These are phyloP conservation scores for Sclerotinia subarctica DNA, from an alignment of 2,329 filamentous ascomycete species.

Conservation along the genomic window DNA sequence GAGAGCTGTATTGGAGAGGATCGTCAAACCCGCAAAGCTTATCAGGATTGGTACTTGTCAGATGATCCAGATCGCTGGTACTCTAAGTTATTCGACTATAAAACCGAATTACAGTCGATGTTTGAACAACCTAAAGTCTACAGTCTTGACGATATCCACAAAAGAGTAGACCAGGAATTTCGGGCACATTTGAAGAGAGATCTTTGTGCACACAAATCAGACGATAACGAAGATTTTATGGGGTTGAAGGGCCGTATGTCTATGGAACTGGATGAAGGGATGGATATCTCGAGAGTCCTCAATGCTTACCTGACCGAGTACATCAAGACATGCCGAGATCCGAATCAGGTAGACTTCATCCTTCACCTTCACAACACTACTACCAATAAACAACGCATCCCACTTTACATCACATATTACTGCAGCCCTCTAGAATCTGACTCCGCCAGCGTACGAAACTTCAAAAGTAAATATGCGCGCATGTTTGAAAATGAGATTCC, in stretches of 20 bases:
- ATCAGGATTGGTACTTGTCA: slow-evolving; percentile 33
- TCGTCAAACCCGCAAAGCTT: slow-evolving; percentile 31
- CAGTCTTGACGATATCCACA: slow-evolving; percentile 31
- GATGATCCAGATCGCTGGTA: slow-evolving; percentile 31
- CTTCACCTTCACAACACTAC: slow-evolving; percentile 25
- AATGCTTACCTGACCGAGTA: slow-evolving; percentile 23
- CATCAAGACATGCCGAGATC: slow-evolving; percentile 16
- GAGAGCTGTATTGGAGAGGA: slow-evolving; percentile 30
- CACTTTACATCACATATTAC: slow-evolving; percentile 34
- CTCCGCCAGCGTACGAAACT: slow-evolving; percentile 29
- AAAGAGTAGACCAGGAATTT: slow-evolving; percentile 26
- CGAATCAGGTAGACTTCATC: slow-evolving; percentile 24
- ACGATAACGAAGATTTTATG: slow-evolving; percentile 21
- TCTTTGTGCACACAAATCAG: slow-evolving; percentile 24
- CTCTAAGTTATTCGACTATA: slow-evolving; percentile 25
- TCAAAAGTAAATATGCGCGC: slow-evolving; percentile 36
- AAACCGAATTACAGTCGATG: slow-evolving; percentile 26
- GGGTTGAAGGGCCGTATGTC: slow-evolving; percentile 20
- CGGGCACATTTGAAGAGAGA: slow-evolving; percentile 31
- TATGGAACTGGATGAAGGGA: slow-evolving; percentile 24
- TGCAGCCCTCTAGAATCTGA: slow-evolving; percentile 28
- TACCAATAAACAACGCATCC: slow-evolving; percentile 30
- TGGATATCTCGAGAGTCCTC: slow-evolving; percentile 25
- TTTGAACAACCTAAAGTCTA: slow-evolving; percentile 28
- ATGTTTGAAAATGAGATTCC: slow-evolving; percentile 32